phyloP scores from a whole-genome alignment of 1,139 yeast species.

The Geotrichum restrictum region DNA sequence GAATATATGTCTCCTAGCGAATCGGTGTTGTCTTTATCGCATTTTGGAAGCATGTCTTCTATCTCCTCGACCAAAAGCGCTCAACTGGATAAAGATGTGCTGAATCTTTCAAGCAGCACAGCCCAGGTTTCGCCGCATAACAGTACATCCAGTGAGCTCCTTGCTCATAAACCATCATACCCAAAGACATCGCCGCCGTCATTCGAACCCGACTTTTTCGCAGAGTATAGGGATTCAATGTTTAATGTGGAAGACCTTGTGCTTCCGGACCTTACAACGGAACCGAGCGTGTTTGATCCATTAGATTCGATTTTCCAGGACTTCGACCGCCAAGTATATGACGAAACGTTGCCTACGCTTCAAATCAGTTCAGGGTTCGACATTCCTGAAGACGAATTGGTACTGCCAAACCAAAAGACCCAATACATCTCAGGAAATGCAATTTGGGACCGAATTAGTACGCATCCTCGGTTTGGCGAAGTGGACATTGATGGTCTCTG shows the following conservation, averaged over 20 bases:
- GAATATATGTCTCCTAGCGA: background rate
- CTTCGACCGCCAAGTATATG: background rate
- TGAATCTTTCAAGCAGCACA: background rate
- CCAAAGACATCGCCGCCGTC: conserved; percentile 20
- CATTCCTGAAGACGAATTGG: conserved; percentile 28
- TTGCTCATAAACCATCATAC: no score
- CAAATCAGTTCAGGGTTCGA: no score
- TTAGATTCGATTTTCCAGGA: conserved; percentile 8
- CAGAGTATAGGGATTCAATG: conserved; percentile 38
- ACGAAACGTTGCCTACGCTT: no score
- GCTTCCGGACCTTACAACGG: conserved; percentile 14
- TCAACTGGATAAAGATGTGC: background rate
- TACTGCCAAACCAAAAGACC: conserved; percentile 29
- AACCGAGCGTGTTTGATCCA: conserved; percentile 17
- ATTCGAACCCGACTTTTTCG: conserved; percentile 36
- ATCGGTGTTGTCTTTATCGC: background rate
- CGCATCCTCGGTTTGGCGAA: conserved; percentile 91
- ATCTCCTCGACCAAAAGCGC: background rate
- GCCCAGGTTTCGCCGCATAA: background rate
- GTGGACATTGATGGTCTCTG: conserved; percentile 92
- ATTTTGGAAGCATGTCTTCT: conserved; percentile 13
- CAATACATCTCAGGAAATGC: conserved; percentile 71
- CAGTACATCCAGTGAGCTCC: no score
- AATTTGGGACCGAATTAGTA: conserved; percentile 91
- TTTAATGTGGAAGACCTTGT: conserved; percentile 27